Conservation (phyloP, 208 protist genomes). For the Crithidia mellificae region DNA sequence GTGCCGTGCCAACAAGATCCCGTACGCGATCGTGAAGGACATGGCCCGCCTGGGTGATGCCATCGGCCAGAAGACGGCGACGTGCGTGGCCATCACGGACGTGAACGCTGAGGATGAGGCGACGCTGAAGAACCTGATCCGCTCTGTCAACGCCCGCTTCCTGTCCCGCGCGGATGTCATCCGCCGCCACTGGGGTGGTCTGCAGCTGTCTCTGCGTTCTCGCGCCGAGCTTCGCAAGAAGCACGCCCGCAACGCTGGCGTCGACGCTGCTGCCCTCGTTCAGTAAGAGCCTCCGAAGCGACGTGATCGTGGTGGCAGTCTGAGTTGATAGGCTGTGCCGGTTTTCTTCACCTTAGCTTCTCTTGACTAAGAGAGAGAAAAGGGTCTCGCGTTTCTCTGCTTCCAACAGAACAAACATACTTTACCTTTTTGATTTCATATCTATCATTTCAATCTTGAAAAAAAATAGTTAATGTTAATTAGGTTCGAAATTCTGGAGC, state of each 20-base stretch:
- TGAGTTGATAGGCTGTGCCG: background rate
- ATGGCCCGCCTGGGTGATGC: slow-evolving; percentile 98
- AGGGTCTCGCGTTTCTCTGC: slow-evolving; percentile 13
- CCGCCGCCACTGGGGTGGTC: slow-evolving; percentile 94
- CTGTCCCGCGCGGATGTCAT: slow-evolving; percentile 91
- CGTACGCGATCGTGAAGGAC: slow-evolving; percentile 99
- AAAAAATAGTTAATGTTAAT: background rate
- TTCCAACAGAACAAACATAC: slow-evolving; percentile 14
- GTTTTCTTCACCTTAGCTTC: background rate
- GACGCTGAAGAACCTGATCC: slow-evolving; percentile 91
- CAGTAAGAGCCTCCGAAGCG: slow-evolving; percentile 1
- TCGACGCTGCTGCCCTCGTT: slow-evolving; percentile 39
- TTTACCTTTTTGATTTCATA: slow-evolving; percentile 20
- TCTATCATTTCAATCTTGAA: slow-evolving; percentile 23
- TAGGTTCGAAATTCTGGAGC: too few relatives aligned
- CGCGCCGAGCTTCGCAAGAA: slow-evolving; percentile 83
- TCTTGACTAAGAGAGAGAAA: background rate
- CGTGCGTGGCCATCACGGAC: slow-evolving; percentile 95
- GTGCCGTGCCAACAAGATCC: slow-evolving; percentile 98
- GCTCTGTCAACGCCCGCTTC: slow-evolving; percentile 94
- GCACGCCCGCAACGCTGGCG: slow-evolving; percentile 67
- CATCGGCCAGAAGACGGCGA: slow-evolving; percentile 97
- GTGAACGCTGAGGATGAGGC: slow-evolving; percentile 95
- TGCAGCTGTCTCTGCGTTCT: slow-evolving; percentile 85
- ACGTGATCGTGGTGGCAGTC: background rate